A percentile compares a stretch with the other conserved stretches of the same genome.
Evolutionary conservation across 495 filamentous ascomycete genomes (phyloP).

Genomic region (Penicillium diatomitis): DNA sequence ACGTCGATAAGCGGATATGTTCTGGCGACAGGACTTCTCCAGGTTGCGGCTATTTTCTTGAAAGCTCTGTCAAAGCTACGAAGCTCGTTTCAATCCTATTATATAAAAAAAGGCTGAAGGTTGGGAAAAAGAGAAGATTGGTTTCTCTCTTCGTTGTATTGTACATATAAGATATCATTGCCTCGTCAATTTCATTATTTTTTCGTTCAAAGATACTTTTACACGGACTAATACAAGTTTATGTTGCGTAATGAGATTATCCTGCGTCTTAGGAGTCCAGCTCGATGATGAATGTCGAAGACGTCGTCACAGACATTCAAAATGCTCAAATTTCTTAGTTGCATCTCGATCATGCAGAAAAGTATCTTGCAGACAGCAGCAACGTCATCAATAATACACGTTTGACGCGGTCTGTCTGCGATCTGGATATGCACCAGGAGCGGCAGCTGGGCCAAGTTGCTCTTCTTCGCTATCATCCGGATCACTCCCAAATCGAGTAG

Average conservation of each 20-base stretch:
- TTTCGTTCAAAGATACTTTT: slow-evolving; percentile 1
- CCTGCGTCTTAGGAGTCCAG: no score
- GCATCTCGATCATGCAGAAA: no score
- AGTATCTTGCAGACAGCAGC: no score
- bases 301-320: neutral
- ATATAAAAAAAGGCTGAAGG: neutral
- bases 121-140: slow-evolving; percentile 2
- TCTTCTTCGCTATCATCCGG: slow-evolving; percentile 34
- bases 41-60: no score
- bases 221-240: no score
- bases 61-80: no score
- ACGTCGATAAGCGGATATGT: no score
- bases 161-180: slow-evolving; percentile 22
- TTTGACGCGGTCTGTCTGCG: slow-evolving; percentile 25
- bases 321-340: no score
- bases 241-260: no score
- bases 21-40: no score
- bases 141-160: slow-evolving; percentile 11
- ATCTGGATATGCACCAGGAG: slow-evolving; percentile 34
- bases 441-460: slow-evolving; percentile 27
- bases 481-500: slow-evolving; percentile 25
- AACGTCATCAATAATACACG: slow-evolving; percentile 38
- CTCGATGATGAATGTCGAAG: neutral
- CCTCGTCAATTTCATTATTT: slow-evolving; percentile 14
- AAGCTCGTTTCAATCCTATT: no score